Conservation (phyloP, 2,329 filamentous ascomycete species). For the Ophiostoma populinum region DNA sequence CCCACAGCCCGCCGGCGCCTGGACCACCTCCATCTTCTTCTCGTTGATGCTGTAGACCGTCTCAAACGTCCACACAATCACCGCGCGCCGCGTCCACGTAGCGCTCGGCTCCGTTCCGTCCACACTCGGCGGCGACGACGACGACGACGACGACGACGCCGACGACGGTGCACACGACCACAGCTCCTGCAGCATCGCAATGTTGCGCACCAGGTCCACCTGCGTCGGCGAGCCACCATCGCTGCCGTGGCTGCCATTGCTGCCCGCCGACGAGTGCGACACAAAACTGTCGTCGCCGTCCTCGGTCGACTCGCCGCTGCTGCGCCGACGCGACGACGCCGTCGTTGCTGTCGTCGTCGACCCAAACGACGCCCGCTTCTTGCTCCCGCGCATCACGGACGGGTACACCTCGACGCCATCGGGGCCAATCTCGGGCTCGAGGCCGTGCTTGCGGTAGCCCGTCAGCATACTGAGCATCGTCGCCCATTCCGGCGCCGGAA, state of each 20-base stretch:
- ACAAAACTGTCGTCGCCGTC: conserved; percentile 13
- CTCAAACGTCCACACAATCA: conserved; percentile 47
- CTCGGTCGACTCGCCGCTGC: conserved; percentile 14
- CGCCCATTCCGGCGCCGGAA: conserved; percentile 40
- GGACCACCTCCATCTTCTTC: conserved; percentile 25
- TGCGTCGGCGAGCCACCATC: conserved; percentile 21
- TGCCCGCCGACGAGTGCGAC: conserved; percentile 12
- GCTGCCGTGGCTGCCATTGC: conserved; percentile 12
- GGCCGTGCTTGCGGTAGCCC: conserved; percentile 27
- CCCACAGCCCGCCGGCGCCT: conserved; percentile 34
- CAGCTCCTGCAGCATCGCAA: conserved; percentile 51
- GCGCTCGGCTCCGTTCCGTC: too few relatives aligned
- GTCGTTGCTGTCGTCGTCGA: conserved; percentile 8
- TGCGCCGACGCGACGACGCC: conserved; percentile 4
- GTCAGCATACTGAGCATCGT: conserved; percentile 39
- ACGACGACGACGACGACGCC: conserved; percentile 10
- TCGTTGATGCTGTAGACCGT: conserved; percentile 28
- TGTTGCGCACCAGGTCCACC: conserved; percentile 39
- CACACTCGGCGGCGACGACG: not conserved
- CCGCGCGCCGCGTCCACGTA: conserved; percentile 38
- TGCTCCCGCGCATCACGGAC: conserved; percentile 2
- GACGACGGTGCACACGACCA: conserved; percentile 33
- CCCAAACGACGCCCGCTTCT: conserved; percentile 11
- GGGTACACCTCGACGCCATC: conserved; percentile 1
- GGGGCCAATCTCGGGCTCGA: conserved; percentile 12